phyloP scores from a whole-genome alignment of 139 green algal genomes.

The Auxenochlorella pyrenoidosa region DNA sequence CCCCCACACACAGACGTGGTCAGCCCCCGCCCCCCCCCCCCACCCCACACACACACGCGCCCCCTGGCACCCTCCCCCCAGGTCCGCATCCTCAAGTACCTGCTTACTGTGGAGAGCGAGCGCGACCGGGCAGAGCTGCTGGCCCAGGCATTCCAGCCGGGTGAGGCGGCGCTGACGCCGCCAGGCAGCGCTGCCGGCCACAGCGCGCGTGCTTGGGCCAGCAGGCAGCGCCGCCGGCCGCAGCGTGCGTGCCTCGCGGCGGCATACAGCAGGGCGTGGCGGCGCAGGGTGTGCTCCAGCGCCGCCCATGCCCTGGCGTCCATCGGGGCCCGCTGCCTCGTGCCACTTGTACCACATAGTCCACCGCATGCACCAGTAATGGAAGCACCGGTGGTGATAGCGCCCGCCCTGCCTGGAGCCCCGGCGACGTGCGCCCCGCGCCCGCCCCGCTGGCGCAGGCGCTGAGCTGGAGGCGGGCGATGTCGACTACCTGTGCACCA shows the following conservation, averaged over 20 bases:
- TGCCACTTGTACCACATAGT: no score
- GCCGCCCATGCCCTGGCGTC: no score
- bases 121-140: conserved; percentile 58
- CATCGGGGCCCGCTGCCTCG: no score
- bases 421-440: not conserved
- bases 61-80: not conserved
- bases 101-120: conserved; percentile 69
- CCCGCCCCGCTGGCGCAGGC: not conserved
- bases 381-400: no score
- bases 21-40: not conserved
- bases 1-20: no score
- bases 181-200: not conserved
- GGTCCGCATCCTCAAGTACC: conserved; percentile 84
- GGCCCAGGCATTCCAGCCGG: conserved; percentile 72
- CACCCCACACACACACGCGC: no score
- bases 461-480: conserved; percentile 20
- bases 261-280: no score
- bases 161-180: not conserved
- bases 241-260: no score
- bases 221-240: no score
- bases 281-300: no score
- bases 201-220: not conserved
- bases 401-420: not conserved
- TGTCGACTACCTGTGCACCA: conserved; percentile 66
- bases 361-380: no score